These are phyloP conservation scores for Pleurotus ostreatus DNA, from an alignment of 768 basidiomycete species.

Conservation along the genomic window DNA sequence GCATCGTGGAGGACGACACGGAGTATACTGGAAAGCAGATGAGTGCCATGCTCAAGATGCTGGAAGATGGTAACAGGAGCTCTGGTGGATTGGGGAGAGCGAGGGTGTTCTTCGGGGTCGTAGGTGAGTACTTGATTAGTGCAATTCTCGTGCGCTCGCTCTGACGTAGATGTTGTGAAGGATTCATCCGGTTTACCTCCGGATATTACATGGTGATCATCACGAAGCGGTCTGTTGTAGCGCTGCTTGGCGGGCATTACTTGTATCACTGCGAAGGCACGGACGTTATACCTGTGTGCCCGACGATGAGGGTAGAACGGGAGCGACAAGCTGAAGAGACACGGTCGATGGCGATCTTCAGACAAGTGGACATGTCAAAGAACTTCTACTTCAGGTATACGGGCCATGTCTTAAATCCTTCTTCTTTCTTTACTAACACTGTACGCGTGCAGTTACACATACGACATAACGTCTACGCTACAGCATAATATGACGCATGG, in stretches of 20 bases:
- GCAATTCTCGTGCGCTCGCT: background rate
- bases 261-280: slow-evolving; percentile 94
- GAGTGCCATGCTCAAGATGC: slow-evolving; percentile 88
- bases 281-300: slow-evolving; percentile 73
- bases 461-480: slow-evolving; percentile 93
- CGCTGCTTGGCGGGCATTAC: slow-evolving; percentile 92
- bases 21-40: slow-evolving; percentile 89
- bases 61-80: slow-evolving; percentile 89
- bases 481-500: slow-evolving; percentile 80
- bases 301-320: slow-evolving; percentile 77
- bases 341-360: slow-evolving; percentile 85
- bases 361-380: slow-evolving; percentile 97
- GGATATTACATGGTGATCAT: slow-evolving; percentile 96
- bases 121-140: slow-evolving; percentile 40
- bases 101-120: slow-evolving; percentile 78
- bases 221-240: slow-evolving; percentile 87
- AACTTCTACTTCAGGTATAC: slow-evolving; percentile 95
- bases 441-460: slow-evolving; percentile 67
- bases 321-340: slow-evolving; percentile 90
- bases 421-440: slow-evolving; percentile 8
- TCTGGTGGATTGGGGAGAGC: slow-evolving; percentile 84
- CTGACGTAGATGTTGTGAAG: slow-evolving; percentile 29
- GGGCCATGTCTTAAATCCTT: slow-evolving; percentile 1
- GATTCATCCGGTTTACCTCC: slow-evolving; percentile 91
- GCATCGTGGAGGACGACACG: slow-evolving; percentile 81